Evolutionary conservation across 768 basidiomycete genomes (phyloP).

Genomic region (Mrakia blollopis): DNA sequence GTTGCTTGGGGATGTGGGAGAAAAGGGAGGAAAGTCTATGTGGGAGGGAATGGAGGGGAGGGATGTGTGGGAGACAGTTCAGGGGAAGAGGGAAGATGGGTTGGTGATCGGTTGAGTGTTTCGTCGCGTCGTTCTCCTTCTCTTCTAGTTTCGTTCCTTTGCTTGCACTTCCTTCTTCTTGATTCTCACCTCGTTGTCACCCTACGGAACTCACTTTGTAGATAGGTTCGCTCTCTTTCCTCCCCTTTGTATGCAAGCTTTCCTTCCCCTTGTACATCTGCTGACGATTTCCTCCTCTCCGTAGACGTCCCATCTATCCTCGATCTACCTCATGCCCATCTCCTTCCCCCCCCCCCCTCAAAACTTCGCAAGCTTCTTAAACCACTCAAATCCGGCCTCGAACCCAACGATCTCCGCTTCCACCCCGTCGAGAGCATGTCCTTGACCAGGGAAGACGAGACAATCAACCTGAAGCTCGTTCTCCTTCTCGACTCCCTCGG

Average conservation of each 20-base stretch:
- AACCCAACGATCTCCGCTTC: constrained; percentile 56
- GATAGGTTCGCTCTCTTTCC: too few species aligned
- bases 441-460: constrained; percentile 59
- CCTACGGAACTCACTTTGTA: too few species aligned
- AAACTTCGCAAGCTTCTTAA: constrained; percentile 36
- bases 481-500: background rate
- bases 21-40: background rate
- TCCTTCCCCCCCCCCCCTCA: background rate
- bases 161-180: too few species aligned
- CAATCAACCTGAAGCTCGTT: constrained; percentile 52
- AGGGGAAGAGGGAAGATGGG: constrained; percentile 18
- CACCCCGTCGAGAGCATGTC: constrained; percentile 61
- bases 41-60: constrained; percentile 28
- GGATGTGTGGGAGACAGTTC: constrained; percentile 30
- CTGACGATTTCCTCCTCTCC: too few species aligned
- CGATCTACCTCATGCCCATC: background rate
- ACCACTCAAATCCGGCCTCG: constrained; percentile 55
- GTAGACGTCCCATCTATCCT: background rate
- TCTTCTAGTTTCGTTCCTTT: too few species aligned
- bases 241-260: too few species aligned
- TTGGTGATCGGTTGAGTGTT: constrained; percentile 20
- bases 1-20: background rate
- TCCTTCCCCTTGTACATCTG: too few species aligned
- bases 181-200: too few species aligned
- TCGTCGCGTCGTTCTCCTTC: too few species aligned